Percentiles rank a stretch among this genome's conserved stretches.
phyloP scores from a whole-genome alignment of 345 rosid species.

The Turnera subulata region DNA sequence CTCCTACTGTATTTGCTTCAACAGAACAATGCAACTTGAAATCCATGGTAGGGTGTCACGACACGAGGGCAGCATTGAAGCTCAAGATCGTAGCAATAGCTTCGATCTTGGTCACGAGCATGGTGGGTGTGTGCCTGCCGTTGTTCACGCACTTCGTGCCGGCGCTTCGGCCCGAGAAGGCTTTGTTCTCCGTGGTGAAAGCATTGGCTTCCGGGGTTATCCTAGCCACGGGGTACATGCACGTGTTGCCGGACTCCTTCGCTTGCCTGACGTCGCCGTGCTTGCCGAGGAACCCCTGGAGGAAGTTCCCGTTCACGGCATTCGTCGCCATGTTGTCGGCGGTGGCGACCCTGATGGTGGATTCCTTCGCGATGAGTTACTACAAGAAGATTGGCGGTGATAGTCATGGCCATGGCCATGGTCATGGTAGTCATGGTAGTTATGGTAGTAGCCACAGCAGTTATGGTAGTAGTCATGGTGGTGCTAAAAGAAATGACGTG shows the following conservation, averaged over 20 bases:
- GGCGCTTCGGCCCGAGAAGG: conserved; percentile 25
- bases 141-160: conserved; percentile 14
- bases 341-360: conserved; percentile 35
- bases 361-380: conserved; percentile 32
- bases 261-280: conserved; percentile 22
- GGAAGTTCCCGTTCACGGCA: conserved; percentile 37
- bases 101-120: conserved; percentile 29
- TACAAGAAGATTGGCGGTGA: conserved; percentile 5
- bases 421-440: too few species aligned
- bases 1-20: not conserved
- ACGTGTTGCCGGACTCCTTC: conserved; percentile 41
- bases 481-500: not conserved
- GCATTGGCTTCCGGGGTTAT: conserved; percentile 41
- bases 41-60: conserved; percentile 11
- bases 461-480: not conserved
- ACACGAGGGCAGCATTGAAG: conserved; percentile 20
- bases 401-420: too few species aligned
- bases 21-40: conserved; percentile 8
- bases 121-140: conserved; percentile 35
- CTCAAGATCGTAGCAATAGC: conserved; percentile 25
- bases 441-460: too few species aligned
- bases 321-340: conserved; percentile 47
- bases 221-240: conserved; percentile 45
- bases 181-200: conserved; percentile 20
- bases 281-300: conserved; percentile 35